These are phyloP conservation scores for Polyporus arcularius DNA, from an alignment of 768 basidiomycete species.

Conservation along the genomic window DNA sequence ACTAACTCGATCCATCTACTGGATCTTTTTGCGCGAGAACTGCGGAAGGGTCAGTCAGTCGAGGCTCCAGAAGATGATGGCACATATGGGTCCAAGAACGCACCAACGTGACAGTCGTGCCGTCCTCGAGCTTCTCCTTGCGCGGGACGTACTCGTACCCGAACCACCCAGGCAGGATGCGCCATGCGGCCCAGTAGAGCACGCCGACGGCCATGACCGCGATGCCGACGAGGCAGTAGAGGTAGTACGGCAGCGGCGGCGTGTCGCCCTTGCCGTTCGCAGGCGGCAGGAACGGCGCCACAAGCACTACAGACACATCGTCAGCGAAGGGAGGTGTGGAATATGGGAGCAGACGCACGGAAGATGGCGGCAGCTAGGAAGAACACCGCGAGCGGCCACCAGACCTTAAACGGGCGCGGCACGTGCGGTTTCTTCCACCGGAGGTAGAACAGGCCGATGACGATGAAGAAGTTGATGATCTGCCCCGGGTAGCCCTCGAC, in stretches of 20 bases:
- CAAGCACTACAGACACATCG: constrained; percentile 37
- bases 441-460: constrained; percentile 59
- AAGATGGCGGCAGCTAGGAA: constrained; percentile 53
- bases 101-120: constrained; percentile 56
- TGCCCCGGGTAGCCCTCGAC: constrained; percentile 54
- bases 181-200: constrained; percentile 58
- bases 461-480: constrained; percentile 57
- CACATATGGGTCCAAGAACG: background rate
- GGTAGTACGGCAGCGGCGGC: constrained; percentile 59
- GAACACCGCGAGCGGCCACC: constrained; percentile 56
- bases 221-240: constrained; percentile 60
- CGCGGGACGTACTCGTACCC: constrained; percentile 47
- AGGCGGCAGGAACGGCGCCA: constrained; percentile 57
- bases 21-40: constrained; percentile 20
- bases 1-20: background rate
- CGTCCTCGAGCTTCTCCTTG: constrained; percentile 53
- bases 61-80: background rate
- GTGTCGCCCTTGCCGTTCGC: constrained; percentile 58
- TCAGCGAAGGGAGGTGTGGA: background rate
- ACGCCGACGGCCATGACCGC: constrained; percentile 47
- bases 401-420: constrained; percentile 59
- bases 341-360: constrained; percentile 37
- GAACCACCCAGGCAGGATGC: constrained; percentile 50
- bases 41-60: background rate
- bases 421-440: constrained; percentile 50